Percentiles rank a stretch among this genome's conserved stretches.
Evolutionary conservation across 257 asterid genomes (phyloP).

Genomic region (Salvia miltiorrhiza): DNA sequence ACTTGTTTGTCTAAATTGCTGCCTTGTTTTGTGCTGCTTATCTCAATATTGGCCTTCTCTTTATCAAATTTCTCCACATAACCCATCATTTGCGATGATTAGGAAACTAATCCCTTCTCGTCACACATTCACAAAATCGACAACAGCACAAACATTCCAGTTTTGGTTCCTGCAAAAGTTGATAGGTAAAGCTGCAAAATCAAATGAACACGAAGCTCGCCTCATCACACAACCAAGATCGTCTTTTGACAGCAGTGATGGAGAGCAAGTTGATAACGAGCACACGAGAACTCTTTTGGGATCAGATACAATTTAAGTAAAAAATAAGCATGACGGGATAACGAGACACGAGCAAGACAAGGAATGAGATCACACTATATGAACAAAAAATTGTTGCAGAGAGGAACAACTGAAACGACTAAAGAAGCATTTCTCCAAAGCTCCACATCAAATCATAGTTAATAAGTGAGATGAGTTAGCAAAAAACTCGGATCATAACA

Average conservation of each 20-base stretch:
- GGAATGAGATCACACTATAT: not conserved
- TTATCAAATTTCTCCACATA: slow-evolving; percentile 25
- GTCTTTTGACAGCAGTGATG: not conserved
- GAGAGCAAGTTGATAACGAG: not conserved
- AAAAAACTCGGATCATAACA: not conserved
- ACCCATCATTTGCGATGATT: slow-evolving; percentile 29
- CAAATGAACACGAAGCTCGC: not conserved
- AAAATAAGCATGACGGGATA: not conserved
- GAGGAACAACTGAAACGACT: not conserved
- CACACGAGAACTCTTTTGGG: not conserved
- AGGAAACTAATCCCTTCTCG: not conserved
- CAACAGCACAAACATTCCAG: not conserved
- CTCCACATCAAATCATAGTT: not conserved
- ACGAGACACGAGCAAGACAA: not conserved
- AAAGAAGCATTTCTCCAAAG: not conserved
- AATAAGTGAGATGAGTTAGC: not conserved
- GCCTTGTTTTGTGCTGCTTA: slow-evolving; percentile 14
- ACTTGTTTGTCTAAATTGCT: slow-evolving; percentile 12
- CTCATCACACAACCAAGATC: not conserved
- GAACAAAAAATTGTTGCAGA: not conserved
- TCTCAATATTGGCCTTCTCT: slow-evolving; percentile 20
- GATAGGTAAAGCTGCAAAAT: slow-evolving; percentile 9
- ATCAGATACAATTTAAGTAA: not conserved
- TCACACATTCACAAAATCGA: slow-evolving; percentile 2
- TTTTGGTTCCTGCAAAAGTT: not conserved